Conservation (phyloP, 1,284 basidiomycete genomes). For the Leccinum huronense region DNA sequence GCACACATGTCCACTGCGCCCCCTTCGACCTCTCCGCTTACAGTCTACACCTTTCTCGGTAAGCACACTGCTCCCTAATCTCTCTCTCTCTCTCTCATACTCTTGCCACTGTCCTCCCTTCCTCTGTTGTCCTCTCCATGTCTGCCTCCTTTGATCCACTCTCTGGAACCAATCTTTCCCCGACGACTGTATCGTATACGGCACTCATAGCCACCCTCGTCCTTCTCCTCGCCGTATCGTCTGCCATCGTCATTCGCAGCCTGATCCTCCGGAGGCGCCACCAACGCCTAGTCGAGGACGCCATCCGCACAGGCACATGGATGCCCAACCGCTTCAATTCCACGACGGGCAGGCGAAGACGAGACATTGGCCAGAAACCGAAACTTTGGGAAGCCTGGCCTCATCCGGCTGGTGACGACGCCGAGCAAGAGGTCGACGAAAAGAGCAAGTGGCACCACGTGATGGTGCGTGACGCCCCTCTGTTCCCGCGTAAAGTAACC, state of each 20-base stretch:
- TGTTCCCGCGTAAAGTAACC: not conserved
- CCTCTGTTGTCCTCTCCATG: conserved; percentile 17
- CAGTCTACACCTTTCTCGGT: conserved; percentile 37
- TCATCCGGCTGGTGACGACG: conserved; percentile 12
- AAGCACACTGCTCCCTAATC: conserved; percentile 10
- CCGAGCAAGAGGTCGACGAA: conserved; percentile 14
- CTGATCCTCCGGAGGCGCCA: conserved; percentile 57
- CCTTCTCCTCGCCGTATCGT: conserved; percentile 62
- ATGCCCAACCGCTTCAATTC: conserved; percentile 37
- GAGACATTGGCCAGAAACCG: conserved; percentile 50
- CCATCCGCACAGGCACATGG: conserved; percentile 62
- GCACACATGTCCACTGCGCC: conserved; percentile 14
- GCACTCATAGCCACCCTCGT: conserved; percentile 56
- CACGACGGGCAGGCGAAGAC: conserved; percentile 24
- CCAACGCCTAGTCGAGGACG: conserved; percentile 54
- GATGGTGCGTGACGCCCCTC: conserved; percentile 22
- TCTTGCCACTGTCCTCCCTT: conserved; percentile 10
- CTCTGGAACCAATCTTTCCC: conserved; percentile 1
- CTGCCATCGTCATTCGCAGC: conserved; percentile 60
- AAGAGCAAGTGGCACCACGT: conserved; percentile 40
- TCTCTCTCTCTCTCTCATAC: not conserved
- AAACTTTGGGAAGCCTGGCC: conserved; percentile 45
- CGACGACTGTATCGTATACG: conserved; percentile 23
- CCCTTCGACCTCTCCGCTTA: conserved; percentile 4
- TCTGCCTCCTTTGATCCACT: conserved; percentile 12